Evolutionary conservation across 768 basidiomycete genomes (phyloP).

Genomic region (Leccinum sublutescens): DNA sequence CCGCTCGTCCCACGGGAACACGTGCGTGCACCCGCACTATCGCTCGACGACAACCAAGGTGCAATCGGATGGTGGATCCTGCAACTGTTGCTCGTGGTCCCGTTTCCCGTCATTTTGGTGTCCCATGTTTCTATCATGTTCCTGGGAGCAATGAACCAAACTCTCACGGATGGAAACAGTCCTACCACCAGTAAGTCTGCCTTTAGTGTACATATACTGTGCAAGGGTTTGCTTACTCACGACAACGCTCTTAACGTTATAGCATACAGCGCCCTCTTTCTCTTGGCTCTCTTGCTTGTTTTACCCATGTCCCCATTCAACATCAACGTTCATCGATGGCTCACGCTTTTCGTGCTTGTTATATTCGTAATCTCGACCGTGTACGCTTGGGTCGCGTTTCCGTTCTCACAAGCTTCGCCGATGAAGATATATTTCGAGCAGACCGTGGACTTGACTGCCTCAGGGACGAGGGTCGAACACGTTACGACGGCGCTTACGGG

Average conservation of each 20-base stretch:
- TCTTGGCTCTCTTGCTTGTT: conserved; percentile 50
- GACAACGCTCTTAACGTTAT: neutral
- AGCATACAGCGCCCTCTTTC: conserved; percentile 52
- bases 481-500: conserved; percentile 47
- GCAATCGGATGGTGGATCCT: conserved; percentile 54
- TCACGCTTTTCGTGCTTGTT: conserved; percentile 37
- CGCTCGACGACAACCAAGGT: conserved; percentile 13
- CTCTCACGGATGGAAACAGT: conserved; percentile 59
- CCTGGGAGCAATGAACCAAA: conserved; percentile 51
- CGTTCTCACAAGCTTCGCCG: conserved; percentile 60
- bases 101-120: conserved; percentile 51
- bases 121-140: conserved; percentile 49
- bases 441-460: conserved; percentile 43
- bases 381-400: conserved; percentile 50
- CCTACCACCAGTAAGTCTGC: conserved; percentile 44
- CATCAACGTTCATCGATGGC: conserved; percentile 44
- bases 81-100: conserved; percentile 54
- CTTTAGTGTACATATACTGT: neutral
- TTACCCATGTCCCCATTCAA: conserved; percentile 66
- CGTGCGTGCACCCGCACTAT: conserved; percentile 4
- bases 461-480: conserved; percentile 23
- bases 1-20: conserved; percentile 46
- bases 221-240: neutral
- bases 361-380: conserved; percentile 44
- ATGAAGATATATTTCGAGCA: conserved; percentile 75